Evolutionary conservation across 805 yeast species (phyloP).

Genomic region (Kluyveromyces nonfermentans): DNA sequence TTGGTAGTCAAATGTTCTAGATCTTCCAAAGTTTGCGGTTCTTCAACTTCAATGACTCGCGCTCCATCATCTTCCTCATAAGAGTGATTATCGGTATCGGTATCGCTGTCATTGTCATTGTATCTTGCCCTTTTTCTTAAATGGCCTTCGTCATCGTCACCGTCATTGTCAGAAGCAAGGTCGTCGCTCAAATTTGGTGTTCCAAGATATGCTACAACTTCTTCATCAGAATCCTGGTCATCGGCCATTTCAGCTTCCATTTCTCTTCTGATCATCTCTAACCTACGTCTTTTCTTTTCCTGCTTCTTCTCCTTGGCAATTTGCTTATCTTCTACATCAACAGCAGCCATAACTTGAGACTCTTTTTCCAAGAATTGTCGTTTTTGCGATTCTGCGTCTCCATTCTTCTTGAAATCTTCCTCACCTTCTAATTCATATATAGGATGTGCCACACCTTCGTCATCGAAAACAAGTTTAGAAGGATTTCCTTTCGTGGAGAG

Average conservation of each 20-base stretch:
- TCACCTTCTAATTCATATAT: slow-evolving; percentile 86
- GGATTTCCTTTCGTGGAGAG: slow-evolving; percentile 54
- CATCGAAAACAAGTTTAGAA: slow-evolving; percentile 79
- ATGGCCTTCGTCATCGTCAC: slow-evolving; percentile 23
- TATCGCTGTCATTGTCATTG: slow-evolving; percentile 29
- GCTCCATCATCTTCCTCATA: slow-evolving; percentile 26
- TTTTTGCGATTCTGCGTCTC: slow-evolving; percentile 62
- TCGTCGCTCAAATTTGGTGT: slow-evolving; percentile 33
- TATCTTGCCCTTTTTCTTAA: slow-evolving; percentile 29
- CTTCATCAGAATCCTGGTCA: slow-evolving; percentile 18
- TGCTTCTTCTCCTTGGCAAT: slow-evolving; percentile 66
- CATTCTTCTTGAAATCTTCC: slow-evolving; percentile 66
- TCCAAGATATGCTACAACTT: slow-evolving; percentile 25
- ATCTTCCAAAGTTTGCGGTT: slow-evolving; percentile 87
- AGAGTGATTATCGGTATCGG: slow-evolving; percentile 11
- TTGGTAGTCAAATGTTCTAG: slow-evolving; percentile 75
- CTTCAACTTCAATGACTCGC: slow-evolving; percentile 61
- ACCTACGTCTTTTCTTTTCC: slow-evolving; percentile 83
- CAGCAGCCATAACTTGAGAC: slow-evolving; percentile 53
- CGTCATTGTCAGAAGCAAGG: slow-evolving; percentile 25
- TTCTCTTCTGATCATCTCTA: slow-evolving; percentile 59
- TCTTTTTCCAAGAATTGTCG: slow-evolving; percentile 58
- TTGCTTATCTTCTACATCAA: slow-evolving; percentile 71
- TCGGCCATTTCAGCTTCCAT: slow-evolving; percentile 30
- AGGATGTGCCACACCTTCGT: slow-evolving; percentile 88